These are phyloP conservation scores for Suillus plorans DNA, from an alignment of 768 basidiomycete species.

Conservation along the genomic window DNA sequence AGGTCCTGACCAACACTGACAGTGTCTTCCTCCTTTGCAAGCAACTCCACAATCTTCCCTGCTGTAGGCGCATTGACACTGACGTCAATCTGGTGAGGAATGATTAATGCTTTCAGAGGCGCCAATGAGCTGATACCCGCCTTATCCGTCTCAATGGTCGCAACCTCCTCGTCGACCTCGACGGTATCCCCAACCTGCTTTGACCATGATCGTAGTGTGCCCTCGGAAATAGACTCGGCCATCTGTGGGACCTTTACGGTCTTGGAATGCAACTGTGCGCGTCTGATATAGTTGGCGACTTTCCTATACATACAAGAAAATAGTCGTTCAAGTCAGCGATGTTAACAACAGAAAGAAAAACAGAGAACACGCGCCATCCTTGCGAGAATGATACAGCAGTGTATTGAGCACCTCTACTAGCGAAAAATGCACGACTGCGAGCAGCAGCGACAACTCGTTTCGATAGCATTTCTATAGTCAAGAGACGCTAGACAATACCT, in stretches of 20 bases:
- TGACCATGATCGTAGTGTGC: constrained; percentile 91
- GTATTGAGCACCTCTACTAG: constrained; percentile 32
- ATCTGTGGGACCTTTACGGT: constrained; percentile 97
- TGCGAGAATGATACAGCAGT: constrained; percentile 39
- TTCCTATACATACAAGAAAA: constrained; percentile 36
- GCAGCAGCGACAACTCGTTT: constrained; percentile 66
- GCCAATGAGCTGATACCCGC: constrained; percentile 38
- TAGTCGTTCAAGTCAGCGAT: constrained; percentile 11
- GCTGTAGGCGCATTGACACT: constrained; percentile 91
- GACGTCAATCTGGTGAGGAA: constrained; percentile 78
- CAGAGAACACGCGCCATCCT: constrained; percentile 43
- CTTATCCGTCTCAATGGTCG: constrained; percentile 99
- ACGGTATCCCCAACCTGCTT: constrained; percentile 93
- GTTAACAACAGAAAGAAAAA: constrained; percentile 2
- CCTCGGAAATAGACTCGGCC: constrained; percentile 98
- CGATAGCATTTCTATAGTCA: constrained; percentile 54
- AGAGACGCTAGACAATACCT: background rate
- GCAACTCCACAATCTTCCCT: constrained; percentile 85
- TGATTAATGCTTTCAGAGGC: constrained; percentile 6
- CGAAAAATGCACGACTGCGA: constrained; percentile 55
- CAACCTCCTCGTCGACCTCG: constrained; percentile 91
- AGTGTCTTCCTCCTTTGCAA: constrained; percentile 91
- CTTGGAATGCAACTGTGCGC: constrained; percentile 74
- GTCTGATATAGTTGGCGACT: constrained; percentile 45
- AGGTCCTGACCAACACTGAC: constrained; percentile 95